phyloP scores from a whole-genome alignment of 257 asterid species.

The Plantago major region DNA sequence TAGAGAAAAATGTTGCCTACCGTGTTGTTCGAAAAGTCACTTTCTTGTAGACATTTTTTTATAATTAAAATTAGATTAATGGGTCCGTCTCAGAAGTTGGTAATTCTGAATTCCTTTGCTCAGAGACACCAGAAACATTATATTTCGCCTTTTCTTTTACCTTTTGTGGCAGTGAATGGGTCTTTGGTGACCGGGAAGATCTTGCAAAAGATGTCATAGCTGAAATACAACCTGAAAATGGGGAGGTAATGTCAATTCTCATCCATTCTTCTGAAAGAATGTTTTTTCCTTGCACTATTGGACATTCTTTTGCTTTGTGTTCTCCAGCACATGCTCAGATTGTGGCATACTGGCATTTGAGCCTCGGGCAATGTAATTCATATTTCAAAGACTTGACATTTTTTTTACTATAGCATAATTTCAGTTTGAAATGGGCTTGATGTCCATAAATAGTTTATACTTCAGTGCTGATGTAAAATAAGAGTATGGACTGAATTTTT shows the following conservation, averaged over 20 bases:
- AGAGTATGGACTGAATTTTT: background rate
- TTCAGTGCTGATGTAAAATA: slow-evolving; percentile 7
- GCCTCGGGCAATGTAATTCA: background rate
- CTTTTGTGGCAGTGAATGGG: slow-evolving; percentile 80
- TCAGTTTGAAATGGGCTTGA: slow-evolving; percentile 23
- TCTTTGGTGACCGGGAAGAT: slow-evolving; percentile 95
- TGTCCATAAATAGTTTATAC: slow-evolving; percentile 11
- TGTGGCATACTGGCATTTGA: too few species aligned
- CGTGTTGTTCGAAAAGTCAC: slow-evolving; percentile 9
- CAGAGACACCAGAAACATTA: background rate
- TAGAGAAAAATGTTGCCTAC: background rate
- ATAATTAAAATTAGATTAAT: too few species aligned
- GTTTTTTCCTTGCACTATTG: background rate
- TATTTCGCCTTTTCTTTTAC: slow-evolving; percentile 1
- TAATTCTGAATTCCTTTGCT: too few species aligned
- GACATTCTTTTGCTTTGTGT: slow-evolving; percentile 4
- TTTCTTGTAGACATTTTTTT: too few species aligned
- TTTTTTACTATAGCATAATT: background rate
- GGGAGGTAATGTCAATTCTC: slow-evolving; percentile 71
- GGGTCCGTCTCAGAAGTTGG: too few species aligned
- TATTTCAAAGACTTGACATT: background rate
- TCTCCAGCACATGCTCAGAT: background rate
- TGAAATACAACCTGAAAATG: slow-evolving; percentile 90
- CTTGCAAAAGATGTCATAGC: slow-evolving; percentile 81
- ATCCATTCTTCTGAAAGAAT: background rate